Base-by-base conservation (phyloP, 1,284 basidiomycete species). In the Boletus hoseneyae region DNA sequence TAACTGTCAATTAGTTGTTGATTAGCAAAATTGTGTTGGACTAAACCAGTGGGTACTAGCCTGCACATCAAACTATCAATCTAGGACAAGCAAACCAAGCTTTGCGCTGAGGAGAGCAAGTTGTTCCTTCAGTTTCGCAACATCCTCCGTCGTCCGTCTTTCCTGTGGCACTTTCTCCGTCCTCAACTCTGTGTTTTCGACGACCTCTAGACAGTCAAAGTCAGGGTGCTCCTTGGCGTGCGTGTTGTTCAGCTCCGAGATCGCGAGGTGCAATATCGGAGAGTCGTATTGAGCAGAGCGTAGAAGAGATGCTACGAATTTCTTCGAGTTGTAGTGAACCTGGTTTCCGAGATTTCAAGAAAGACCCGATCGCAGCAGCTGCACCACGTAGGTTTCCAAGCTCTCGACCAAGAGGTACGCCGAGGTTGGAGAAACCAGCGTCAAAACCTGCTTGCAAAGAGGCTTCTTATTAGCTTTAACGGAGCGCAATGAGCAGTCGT, bases 361-460 rank as follows among this genome's bases (percentile, higher is more conserved):
- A 74, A n/a, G 78, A 68, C 23, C 82, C 67, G 7, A 89, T 61
- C 1, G 83, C 85, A 18, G 82, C 76, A 0, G 80, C 74, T 16
- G 76, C 68, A 2, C 92, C 91, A 12, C 90, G 79, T 21, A 93
- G 70, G 34, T 74, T 62, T 5, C 91, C 91, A 6, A 93, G 62
- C 54, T 85, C 73, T 25, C 82, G 79, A 3, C 92, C 92, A 15
- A 90, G 68, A 0, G 87, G 87, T 2, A 78, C 84, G 21, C 91
- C 90, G 18, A 83, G 73, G 27, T 68, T 61, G 4, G 83, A 83
- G 58, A 88, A 94, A n/a, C 87, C 91, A 15, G 75, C 72, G 63
- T 95, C 87, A 59, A 95, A 94, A 1, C 90, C 91, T 53, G 79
- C 72, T 59, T 95, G 91, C 0, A 93, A 74, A 10, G 82, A 80